Conservation (phyloP, 1,284 basidiomycete species). For the Ceratobasidium sp. region DNA sequence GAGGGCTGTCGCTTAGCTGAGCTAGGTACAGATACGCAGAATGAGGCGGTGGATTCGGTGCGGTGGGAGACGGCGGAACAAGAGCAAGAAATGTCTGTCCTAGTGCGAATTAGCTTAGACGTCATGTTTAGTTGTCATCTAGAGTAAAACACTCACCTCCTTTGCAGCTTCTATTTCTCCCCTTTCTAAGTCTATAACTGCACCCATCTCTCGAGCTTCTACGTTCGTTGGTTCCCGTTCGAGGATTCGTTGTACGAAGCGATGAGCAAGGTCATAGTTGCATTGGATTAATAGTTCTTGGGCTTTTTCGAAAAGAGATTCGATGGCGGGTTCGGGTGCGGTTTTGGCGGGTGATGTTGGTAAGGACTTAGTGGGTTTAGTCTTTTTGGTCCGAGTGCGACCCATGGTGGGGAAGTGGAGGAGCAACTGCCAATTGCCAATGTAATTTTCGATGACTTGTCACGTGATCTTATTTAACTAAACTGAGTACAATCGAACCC, state of each 20-base stretch:
- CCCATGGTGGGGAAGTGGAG: constrained; percentile 18
- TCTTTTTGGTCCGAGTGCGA: constrained; percentile 54
- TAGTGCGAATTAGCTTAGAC: constrained; percentile 30
- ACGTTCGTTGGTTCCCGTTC: constrained; percentile 75
- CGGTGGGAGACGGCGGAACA: constrained; percentile 71
- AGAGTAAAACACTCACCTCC: constrained; percentile 65
- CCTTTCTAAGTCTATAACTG: constrained; percentile 81
- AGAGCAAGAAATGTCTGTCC: constrained; percentile 75
- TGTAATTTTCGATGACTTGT: constrained; percentile 26
- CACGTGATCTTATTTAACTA: neutral
- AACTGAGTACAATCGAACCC: too few species aligned
- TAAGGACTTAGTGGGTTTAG: constrained; percentile 53
- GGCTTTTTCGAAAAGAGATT: constrained; percentile 78
- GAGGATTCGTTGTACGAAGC: constrained; percentile 79
- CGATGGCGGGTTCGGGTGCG: constrained; percentile 59
- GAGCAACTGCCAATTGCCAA: constrained; percentile 22
- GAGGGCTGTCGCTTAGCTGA: constrained; percentile 84
- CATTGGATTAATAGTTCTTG: constrained; percentile 84
- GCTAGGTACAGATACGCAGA: constrained; percentile 93
- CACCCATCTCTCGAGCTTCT: constrained; percentile 85
- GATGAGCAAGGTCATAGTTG: constrained; percentile 84
- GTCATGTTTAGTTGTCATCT: constrained; percentile 5
- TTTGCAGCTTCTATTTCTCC: constrained; percentile 83
- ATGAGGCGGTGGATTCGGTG: constrained; percentile 75
- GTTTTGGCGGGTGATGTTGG: constrained; percentile 6